Evolutionary conservation across 2,329 filamentous ascomycete species (phyloP).

Genomic region (Stemphylium beticola): DNA sequence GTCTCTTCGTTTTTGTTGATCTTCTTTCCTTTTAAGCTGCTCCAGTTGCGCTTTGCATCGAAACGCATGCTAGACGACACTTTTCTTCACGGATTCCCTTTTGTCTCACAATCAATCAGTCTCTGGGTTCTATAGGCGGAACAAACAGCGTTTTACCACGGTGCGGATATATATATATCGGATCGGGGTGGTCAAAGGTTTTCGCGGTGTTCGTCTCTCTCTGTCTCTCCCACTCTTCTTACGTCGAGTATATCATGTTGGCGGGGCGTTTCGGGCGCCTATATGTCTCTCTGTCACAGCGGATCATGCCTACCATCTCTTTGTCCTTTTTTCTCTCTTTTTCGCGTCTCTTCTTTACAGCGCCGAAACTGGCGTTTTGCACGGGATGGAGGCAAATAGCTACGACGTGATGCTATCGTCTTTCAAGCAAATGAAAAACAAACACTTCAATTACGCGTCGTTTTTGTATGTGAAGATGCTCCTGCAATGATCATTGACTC

Average conservation of each 20-base stretch:
- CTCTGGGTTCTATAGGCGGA: constrained; percentile 16
- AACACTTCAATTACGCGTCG: neutral
- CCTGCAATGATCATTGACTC: neutral
- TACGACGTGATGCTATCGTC: constrained; percentile 9
- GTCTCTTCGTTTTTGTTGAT: constrained; percentile 33
- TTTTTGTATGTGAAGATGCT: neutral
- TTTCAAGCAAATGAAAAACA: constrained; percentile 4
- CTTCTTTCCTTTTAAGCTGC: constrained; percentile 28
- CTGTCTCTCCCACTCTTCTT: constrained; percentile 9
- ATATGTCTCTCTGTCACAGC: neutral
- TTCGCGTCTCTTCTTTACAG: neutral
- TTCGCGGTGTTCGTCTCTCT: constrained; percentile 24
- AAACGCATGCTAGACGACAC: constrained; percentile 12
- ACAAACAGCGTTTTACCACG: constrained; percentile 4
- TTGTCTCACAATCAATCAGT: constrained; percentile 24
- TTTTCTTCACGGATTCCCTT: constrained; percentile 16
- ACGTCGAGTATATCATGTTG: constrained; percentile 29
- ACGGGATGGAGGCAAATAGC: neutral
- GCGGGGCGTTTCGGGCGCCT: constrained; percentile 33
- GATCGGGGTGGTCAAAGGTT: constrained; percentile 4
- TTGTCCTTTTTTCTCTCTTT: neutral
- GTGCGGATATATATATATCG: neutral
- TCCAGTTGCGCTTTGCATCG: constrained; percentile 11
- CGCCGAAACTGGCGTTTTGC: neutral
- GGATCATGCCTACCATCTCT: neutral